Conservation (phyloP, 306 rosid species). For the Cicer chorassanicum region DNA sequence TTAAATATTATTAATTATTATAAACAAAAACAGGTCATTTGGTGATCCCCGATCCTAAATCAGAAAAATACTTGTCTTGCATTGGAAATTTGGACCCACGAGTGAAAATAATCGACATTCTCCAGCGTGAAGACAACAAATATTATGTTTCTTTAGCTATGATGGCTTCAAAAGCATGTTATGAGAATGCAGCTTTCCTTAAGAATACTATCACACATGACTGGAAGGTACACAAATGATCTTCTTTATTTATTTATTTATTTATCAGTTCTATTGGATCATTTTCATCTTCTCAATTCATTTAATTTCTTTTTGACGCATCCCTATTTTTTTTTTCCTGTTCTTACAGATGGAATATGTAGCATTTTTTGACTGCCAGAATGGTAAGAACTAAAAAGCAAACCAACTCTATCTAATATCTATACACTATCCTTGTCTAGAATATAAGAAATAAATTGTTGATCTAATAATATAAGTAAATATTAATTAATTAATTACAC, state of each 20-base stretch:
- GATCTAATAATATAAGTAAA: background rate
- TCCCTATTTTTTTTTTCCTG: background rate
- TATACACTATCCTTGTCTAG: background rate
- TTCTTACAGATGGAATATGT: constrained; percentile 66
- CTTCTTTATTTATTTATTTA: background rate
- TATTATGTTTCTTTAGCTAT: constrained; percentile 55
- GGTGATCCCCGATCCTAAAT: constrained; percentile 48
- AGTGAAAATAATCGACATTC: constrained; percentile 47
- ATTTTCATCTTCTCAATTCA: background rate
- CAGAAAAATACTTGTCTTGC: constrained; percentile 55
- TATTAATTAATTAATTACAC: background rate
- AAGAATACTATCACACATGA: constrained; percentile 43
- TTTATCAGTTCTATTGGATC: background rate
- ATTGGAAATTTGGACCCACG: constrained; percentile 63
- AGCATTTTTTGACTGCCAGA: constrained; percentile 73
- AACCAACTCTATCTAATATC: background rate
- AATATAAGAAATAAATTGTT: background rate
- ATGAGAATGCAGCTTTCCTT: constrained; percentile 64
- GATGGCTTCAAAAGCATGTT: constrained; percentile 73
- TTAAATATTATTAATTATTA: background rate
- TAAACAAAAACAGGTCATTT: constrained; percentile 51
- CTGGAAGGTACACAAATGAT: constrained; percentile 57
- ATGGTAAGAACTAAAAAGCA: constrained; percentile 54
- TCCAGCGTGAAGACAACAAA: constrained; percentile 52
- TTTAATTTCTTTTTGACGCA: background rate